Base-by-base conservation (phyloP, 805 yeast species). In the Wickerhamiella qilinensis region DNA sequence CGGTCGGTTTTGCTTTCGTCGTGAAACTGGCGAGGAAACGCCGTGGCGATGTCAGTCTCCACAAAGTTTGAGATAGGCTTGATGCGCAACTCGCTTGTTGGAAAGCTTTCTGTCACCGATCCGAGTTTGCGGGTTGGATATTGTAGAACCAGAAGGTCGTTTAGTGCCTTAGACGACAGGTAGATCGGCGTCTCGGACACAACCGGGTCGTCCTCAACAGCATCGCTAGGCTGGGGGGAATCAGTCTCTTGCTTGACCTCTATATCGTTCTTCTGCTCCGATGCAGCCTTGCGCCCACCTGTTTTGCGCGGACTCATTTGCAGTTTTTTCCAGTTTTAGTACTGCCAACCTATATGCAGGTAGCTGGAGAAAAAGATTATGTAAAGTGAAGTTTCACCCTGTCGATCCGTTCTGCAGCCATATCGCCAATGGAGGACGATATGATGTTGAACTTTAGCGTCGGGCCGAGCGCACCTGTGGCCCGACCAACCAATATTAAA, bases 11-110 rank as follows among this genome's bases (percentile, higher is more conserved):
- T 77, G 11, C 66, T 59, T 31, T 60, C 65, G 53, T 85, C 88
- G 51, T 73, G 82, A 49, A 79, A 84, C 33, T 67, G 67, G 4
- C 62, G 50, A 0, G 82, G 78, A 27, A 50, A 30, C 38, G 78
- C 78, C 37, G 83, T 58, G 12, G 94, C 93, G 5, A 81, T 62
- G 43, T 78, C 82, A 28, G 86, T 68, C 53, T 83, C 93, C 43
- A 91, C 59, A 11, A 75, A 64, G 2, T 73, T 70, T 1, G 83
- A 65, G 20, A 67, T 60, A 1, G 70, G 70, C 51, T 85, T 88
- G 42, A 79, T 55, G 31, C 77, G 57, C 0, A 75, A 63, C 15
- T 58, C 58, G 43, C 66, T 53, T 25, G 62, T 52, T 9, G 58
- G 52, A n/a, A 27, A 25, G 19, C 24, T 29, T 2, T 19, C 14